Conservation (phyloP, 305 asterid genomes). For the Stenogyne calaminthoides region DNA sequence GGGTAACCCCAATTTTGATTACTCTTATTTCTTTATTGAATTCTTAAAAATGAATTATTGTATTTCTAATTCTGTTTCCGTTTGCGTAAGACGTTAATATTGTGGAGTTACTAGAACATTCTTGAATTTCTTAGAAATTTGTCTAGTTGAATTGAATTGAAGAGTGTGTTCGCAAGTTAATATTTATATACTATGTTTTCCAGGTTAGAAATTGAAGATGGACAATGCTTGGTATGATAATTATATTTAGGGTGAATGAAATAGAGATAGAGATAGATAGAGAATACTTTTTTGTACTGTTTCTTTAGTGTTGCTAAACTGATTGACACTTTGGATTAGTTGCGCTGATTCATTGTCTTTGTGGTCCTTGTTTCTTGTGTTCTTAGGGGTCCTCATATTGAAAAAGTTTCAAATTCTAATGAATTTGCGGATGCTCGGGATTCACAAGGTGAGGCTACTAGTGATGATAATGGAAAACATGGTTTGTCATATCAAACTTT, state of each 20-base stretch:
- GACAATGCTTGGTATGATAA: conserved; percentile 9
- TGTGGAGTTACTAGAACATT: neutral
- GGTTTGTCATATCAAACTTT: conserved; percentile 28
- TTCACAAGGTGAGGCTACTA: conserved; percentile 34
- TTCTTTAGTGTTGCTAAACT: conserved; percentile 13
- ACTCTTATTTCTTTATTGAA: too few species aligned
- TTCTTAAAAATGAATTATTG: neutral
- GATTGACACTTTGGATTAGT: conserved; percentile 1
- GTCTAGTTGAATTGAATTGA: conserved; percentile 1
- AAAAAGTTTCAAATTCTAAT: conserved; percentile 29
- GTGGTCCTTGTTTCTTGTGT: conserved; percentile 20
- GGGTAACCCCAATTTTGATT: conserved; percentile 36
- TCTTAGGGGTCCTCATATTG: conserved; percentile 38
- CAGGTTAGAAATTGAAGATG: conserved; percentile 7
- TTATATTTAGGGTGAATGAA: conserved; percentile 9
- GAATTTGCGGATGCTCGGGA: conserved; percentile 26
- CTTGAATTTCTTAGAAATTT: neutral
- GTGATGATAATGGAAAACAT: conserved; percentile 29
- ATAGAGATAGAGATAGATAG: neutral
- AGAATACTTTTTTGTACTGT: neutral
- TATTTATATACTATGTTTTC: neutral
- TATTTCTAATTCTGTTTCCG: too few species aligned
- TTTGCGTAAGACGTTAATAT: neutral
- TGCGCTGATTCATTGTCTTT: conserved; percentile 15
- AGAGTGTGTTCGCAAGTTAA: conserved; percentile 19